phyloP scores from a whole-genome alignment of 805 yeast genomes.

The Torulaspora franciscae region DNA sequence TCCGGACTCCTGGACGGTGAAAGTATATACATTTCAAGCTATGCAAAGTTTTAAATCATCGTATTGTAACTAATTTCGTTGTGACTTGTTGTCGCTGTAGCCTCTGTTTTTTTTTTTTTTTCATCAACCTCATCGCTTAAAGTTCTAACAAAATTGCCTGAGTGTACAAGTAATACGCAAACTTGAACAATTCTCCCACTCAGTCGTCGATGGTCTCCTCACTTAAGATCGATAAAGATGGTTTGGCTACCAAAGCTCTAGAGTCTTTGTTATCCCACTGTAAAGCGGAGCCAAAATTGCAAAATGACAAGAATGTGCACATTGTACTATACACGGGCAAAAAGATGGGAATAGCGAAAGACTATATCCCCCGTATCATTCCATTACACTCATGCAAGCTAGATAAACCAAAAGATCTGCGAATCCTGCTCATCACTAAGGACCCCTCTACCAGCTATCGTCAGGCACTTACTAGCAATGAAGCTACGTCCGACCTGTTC shows the following conservation, averaged over 20 bases:
- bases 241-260: conserved; percentile 22
- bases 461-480: conserved; percentile 44
- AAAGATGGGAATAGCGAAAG: conserved; percentile 43
- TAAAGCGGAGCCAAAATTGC: conserved; percentile 30
- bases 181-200: background rate
- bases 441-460: conserved; percentile 63
- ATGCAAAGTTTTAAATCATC: background rate
- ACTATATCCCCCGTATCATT: conserved; percentile 52
- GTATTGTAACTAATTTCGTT: background rate
- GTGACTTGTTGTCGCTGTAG: background rate
- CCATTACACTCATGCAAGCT: conserved; percentile 50
- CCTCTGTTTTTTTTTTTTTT: background rate
- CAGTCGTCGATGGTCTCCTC: conserved; percentile 4
- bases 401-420: conserved; percentile 44
- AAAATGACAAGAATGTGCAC: conserved; percentile 28
- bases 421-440: conserved; percentile 61
- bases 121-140: background rate
- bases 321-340: conserved; percentile 46
- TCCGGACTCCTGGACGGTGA: background rate
- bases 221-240: conserved; percentile 11
- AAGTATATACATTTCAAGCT: background rate
- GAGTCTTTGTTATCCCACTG: conserved; percentile 27
- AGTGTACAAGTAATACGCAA: background rate
- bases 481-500: conserved; percentile 58
- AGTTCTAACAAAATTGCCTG: background rate